Conservation (phyloP, 2,329 filamentous ascomycete genomes). For the Colletotrichum acutatum region DNA sequence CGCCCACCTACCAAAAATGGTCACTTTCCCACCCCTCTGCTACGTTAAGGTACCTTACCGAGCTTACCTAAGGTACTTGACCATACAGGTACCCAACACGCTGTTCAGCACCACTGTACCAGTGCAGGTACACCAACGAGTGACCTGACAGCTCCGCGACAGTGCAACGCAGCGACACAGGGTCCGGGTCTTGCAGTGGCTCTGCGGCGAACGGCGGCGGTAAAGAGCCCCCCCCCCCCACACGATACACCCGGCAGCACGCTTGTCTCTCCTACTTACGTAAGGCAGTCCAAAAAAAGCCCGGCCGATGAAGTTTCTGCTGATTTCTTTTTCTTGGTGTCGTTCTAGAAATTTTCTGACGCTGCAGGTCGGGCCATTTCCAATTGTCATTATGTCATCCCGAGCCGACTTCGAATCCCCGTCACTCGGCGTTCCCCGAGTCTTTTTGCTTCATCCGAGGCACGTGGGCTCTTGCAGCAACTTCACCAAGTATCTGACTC, state of each 20-base stretch:
- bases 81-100: neutral
- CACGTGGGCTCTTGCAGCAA: neutral
- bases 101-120: no score
- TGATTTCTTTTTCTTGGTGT: neutral
- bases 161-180: neutral
- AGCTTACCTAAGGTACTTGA: no score
- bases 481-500: neutral
- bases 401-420: neutral
- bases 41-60: neutral
- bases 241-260: neutral
- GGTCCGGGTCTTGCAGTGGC: neutral
- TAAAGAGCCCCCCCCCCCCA: no score
- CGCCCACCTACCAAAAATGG: conserved; percentile 10
- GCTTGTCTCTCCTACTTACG: neutral
- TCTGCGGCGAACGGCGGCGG: neutral
- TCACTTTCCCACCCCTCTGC: neutral
- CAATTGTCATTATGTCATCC: conserved; percentile 31
- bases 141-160: neutral
- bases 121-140: no score
- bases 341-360: neutral
- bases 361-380: conserved; percentile 6
- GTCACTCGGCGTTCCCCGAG: conserved; percentile 17
- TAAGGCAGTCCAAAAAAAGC: neutral
- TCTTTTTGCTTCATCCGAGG: neutral
- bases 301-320: neutral